These are phyloP conservation scores for Xylaria palmicola DNA, from an alignment of 495 filamentous ascomycete species.

Conservation along the genomic window DNA sequence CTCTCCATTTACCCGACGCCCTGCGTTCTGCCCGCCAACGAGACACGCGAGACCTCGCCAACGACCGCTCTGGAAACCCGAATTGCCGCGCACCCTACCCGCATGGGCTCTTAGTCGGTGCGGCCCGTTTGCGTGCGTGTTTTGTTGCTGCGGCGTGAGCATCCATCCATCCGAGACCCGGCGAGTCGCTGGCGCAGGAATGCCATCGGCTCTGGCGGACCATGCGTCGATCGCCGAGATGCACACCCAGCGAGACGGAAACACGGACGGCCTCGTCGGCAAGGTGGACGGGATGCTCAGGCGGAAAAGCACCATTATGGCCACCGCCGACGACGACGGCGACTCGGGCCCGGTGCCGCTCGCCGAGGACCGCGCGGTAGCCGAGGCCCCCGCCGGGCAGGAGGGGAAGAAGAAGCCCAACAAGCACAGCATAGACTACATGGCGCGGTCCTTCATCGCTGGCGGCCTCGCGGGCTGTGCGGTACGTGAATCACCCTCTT, in stretches of 20 bases:
- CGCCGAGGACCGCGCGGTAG: conserved; percentile 41
- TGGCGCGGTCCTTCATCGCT: conserved; percentile 75
- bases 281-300: conserved; percentile 25
- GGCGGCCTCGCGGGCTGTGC: conserved; percentile 87
- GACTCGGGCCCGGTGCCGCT: conserved; percentile 22
- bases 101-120: conserved; percentile 5
- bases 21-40: neutral
- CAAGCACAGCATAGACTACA: conserved; percentile 80
- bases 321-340: conserved; percentile 16
- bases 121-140: neutral
- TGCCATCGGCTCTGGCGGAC: conserved; percentile 49
- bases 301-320: conserved; percentile 24
- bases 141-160: no score
- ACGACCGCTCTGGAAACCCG: no score
- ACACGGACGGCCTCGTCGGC: conserved; percentile 26
- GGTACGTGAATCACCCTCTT: conserved; percentile 50
- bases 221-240: conserved; percentile 49
- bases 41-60: neutral
- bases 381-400: conserved; percentile 17
- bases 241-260: conserved; percentile 36
- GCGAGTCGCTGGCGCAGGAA: conserved; percentile 39
- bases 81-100: neutral
- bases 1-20: conserved; percentile 8
- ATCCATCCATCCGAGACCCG: neutral
- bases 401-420: conserved; percentile 36